phyloP scores from a whole-genome alignment of 2,329 filamentous ascomycete genomes.

The Colletotrichum coccodes region DNA sequence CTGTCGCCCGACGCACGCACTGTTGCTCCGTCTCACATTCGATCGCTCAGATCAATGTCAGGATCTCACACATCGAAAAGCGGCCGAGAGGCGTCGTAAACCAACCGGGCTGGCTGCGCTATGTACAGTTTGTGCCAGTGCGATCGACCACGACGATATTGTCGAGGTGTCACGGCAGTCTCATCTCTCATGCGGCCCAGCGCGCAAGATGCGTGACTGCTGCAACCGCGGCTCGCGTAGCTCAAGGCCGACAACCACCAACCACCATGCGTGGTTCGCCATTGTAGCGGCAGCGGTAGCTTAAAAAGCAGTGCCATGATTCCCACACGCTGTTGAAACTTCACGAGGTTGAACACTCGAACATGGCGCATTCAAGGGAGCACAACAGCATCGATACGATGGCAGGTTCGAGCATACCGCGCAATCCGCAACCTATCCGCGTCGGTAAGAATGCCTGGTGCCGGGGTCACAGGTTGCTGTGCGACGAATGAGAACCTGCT shows the following conservation, averaged over 20 bases:
- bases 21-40: slow-evolving; percentile 32
- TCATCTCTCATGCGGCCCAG: not conserved
- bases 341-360: not conserved
- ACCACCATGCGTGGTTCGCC: not conserved
- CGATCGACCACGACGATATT: not conserved
- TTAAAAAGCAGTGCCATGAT: not conserved
- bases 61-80: slow-evolving; percentile 20
- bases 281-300: not conserved
- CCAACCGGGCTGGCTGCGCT: not conserved
- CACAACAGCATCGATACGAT: slow-evolving; percentile 9
- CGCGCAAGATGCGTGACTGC: not conserved
- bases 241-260: not conserved
- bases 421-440: slow-evolving; percentile 20
- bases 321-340: slow-evolving; percentile 7
- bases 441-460: not conserved
- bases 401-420: slow-evolving; percentile 16
- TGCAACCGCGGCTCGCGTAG: not conserved
- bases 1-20: slow-evolving; percentile 27
- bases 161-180: not conserved
- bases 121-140: not conserved
- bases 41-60: slow-evolving; percentile 28
- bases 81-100: not conserved
- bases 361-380: not conserved
- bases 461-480: slow-evolving; percentile 8
- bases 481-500: slow-evolving; percentile 23